These are phyloP conservation scores for Kazachstania viticola DNA, from an alignment of 805 yeast genomes.

Conservation along the genomic window DNA sequence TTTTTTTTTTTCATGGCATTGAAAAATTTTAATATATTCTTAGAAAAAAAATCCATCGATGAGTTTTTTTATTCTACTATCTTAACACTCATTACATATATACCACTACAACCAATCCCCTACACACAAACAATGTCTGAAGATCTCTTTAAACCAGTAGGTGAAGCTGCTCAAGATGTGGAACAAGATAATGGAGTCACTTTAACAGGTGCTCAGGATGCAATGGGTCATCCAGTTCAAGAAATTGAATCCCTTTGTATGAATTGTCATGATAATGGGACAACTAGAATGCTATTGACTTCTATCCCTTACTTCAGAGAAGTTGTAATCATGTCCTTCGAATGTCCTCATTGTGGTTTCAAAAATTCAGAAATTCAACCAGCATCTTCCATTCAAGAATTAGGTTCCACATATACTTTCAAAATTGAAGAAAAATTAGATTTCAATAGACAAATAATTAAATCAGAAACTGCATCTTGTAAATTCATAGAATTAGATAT, in stretches of 20 bases:
- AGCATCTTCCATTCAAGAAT: slow-evolving; percentile 85
- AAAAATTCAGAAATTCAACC: slow-evolving; percentile 90
- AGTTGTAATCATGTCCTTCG: slow-evolving; percentile 86
- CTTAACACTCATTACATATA: background rate
- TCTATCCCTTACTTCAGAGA: slow-evolving; percentile 87
- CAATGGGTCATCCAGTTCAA: slow-evolving; percentile 88
- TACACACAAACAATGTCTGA: slow-evolving; percentile 2
- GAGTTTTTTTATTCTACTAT: background rate
- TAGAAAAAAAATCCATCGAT: too few species aligned
- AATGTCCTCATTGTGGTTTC: slow-evolving; percentile 89
- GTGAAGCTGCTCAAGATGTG: slow-evolving; percentile 43
- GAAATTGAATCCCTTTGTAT: slow-evolving; percentile 91
- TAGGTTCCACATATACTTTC: slow-evolving; percentile 65
- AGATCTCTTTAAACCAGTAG: slow-evolving; percentile 44
- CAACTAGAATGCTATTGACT: slow-evolving; percentile 73
- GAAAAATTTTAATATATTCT: background rate
- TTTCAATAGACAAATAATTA: slow-evolving; percentile 82
- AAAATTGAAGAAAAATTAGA: slow-evolving; percentile 60
- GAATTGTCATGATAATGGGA: slow-evolving; percentile 85
- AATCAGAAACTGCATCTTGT: slow-evolving; percentile 76
- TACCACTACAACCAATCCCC: background rate
- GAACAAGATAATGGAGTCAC: slow-evolving; percentile 35
- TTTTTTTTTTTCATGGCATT: too few species aligned
- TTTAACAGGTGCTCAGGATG: slow-evolving; percentile 69
- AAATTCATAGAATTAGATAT: slow-evolving; percentile 75